Evolutionary conservation across 805 yeast genomes (phyloP), one percentile per base, ranked within the genome.

Genomic region (Lachancea meyersii): DNA sequence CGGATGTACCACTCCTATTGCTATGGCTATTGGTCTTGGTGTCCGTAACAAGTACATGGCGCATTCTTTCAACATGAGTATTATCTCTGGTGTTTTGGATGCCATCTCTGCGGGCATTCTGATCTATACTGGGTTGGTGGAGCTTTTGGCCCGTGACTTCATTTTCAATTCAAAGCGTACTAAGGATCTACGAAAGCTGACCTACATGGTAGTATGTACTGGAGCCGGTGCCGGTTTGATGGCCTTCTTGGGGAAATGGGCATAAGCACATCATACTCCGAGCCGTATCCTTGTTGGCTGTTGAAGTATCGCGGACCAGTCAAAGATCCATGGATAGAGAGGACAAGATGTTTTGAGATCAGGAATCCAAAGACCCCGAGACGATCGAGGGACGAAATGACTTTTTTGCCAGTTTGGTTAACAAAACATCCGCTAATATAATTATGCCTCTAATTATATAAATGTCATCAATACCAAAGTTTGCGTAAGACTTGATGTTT

Each of bases 161-260:
- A 65, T 80, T 44, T 75, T 71, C 57, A 71, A 82, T 16, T 30
- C 35, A 8, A 75, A 71, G 41, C 82, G 77, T 51, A 79, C 83
- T 58, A 78, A 77, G 53, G 81, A 84, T n/a, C 58, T 65, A n/a
- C 65, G 61, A 28, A 77, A 81, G 1, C 66, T 76, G 37, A 68
- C 66, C 46, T 75, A 64, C 45, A 75, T 75, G 75, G 41, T 77
- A 11, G 46, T 52, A 31, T 86, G 81, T 7, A 79, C 69, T 54
- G 49, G 71, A 40, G 65, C 71, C 38, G 89, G 89, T 50, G 80
- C 84, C n/a, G 87, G 83, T 34, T 54, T 81, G 28, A 84, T 84
- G 91, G 87, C 89, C 2, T 62, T 82, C 24, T 66, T 83, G 46
- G 91, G 88, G 48, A 79, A 73, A 56, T 82, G 88, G 86, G 86